Conservation (phyloP, 768 basidiomycete genomes). For the Kwoniella sp. region DNA sequence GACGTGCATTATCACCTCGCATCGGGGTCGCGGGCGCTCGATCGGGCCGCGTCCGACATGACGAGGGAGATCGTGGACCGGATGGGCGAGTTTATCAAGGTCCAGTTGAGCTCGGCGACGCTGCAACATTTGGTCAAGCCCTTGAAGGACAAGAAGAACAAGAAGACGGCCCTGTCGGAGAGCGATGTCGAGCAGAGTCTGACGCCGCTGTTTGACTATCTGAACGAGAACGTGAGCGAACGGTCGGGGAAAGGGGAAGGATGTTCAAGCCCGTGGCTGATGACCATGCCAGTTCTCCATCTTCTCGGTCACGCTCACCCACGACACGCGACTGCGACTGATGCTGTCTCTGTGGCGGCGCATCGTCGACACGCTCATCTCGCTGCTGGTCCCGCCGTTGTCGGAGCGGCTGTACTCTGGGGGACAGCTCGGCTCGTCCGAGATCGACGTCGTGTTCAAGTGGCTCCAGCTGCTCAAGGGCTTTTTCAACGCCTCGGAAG, state of each 20-base stretch:
- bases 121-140: slow-evolving; percentile 31
- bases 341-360: slow-evolving; percentile 44
- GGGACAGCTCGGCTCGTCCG: slow-evolving; percentile 16
- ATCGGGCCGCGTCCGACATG: slow-evolving; percentile 42
- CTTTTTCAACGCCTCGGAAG: slow-evolving; percentile 49
- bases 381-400: slow-evolving; percentile 45
- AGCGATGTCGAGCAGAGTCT: slow-evolving; percentile 42
- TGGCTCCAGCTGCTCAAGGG: slow-evolving; percentile 47
- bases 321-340: slow-evolving; percentile 23
- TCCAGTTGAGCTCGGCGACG: slow-evolving; percentile 18
- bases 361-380: slow-evolving; percentile 42
- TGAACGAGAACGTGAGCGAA: slow-evolving; percentile 46
- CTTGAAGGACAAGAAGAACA: slow-evolving; percentile 43
- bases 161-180: slow-evolving; percentile 27
- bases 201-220: slow-evolving; percentile 42
- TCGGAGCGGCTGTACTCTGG: slow-evolving; percentile 34
- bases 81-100: slow-evolving; percentile 41
- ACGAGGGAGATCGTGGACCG: slow-evolving; percentile 38
- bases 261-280: too few relatives aligned
- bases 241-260: background rate
- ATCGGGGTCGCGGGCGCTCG: slow-evolving; percentile 32
- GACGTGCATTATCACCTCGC: slow-evolving; percentile 42
- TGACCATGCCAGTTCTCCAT: slow-evolving; percentile 41
- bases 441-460: slow-evolving; percentile 49
- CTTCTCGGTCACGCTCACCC: slow-evolving; percentile 41